Conservation (phyloP, 83 land plant species). For the Picea abies region DNA sequence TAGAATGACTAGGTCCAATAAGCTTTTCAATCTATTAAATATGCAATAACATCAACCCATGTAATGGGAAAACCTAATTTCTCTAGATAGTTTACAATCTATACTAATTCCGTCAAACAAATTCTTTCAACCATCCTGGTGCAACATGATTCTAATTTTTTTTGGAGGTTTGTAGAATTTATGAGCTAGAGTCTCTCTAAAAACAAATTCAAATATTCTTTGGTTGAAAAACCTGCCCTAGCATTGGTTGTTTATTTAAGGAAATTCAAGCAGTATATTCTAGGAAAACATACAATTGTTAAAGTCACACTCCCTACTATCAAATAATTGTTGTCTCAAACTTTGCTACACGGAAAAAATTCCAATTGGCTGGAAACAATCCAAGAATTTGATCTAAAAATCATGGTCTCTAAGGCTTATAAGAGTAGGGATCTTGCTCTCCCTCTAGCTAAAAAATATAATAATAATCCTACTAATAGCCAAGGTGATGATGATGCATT, state of each 20-base stretch:
- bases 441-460: background rate
- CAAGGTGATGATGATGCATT: too few relatives aligned
- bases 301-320: background rate
- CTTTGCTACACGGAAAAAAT: too few relatives aligned
- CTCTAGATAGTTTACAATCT: too few relatives aligned
- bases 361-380: background rate
- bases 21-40: background rate
- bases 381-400: background rate
- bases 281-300: background rate
- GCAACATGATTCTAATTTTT: background rate
- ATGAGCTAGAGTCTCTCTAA: background rate
- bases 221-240: background rate
- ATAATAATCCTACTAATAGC: too few relatives aligned
- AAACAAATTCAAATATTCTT: too few relatives aligned
- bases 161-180: background rate
- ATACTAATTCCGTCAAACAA: too few relatives aligned
- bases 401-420: background rate
- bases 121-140: background rate
- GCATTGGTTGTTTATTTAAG: background rate
- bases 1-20: background rate
- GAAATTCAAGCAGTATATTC: too few relatives aligned
- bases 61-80: too few relatives aligned
- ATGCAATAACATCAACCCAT: too few relatives aligned
- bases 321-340: too few relatives aligned
- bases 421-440: background rate